Evolutionary conservation across 148 eudicot species (phyloP), one percentile per base, ranked within the genome.

Genomic region (Spergularia marina): DNA sequence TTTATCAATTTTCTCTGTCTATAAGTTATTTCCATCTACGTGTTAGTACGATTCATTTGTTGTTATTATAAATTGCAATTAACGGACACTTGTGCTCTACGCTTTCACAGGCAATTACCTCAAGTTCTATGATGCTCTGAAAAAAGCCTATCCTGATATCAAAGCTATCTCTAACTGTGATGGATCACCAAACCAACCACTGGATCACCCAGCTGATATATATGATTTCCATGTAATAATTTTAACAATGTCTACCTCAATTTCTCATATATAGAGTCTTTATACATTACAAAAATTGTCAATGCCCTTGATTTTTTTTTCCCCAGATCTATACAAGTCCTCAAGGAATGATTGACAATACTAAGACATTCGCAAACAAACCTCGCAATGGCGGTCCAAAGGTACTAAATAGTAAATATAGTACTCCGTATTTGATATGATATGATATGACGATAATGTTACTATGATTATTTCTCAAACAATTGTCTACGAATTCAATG

Each of bases 171-270:
- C 84, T 21, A 82, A 82, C 51, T 82, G 84, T 51, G 81, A 82
- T 47, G 93, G 82, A 39, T 86, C 93, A 65, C 65, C 20, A 13
- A 10, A 7, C 14, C 65, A 57, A 65, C 82, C 79, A 21, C 72
- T 84, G 82, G 91, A 87, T 61, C 93, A 87, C 77, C 96, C 96
- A 14, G 79, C 96, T 54, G 89, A 91, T 66, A 40, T 84, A 3
- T 91, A 91, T 85, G 96, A 91, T 82, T 87, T 66, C 70, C 93
- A 91, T 85, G 96, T 91, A 83, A 81, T 69, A 12, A 13, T 47
- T 7, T 1, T 44, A 44, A 44, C 7, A 4, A 6, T 44, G 49
- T 44, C 4, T 44, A 2, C 7, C 4, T 44, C 49, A 44, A 44
- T 44, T 44, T 44, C 8, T 44, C 49, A 44, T 6, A 23, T 23